phyloP scores from a whole-genome alignment of 1,139 yeast species.

The Entelexis paramagnoliae region DNA sequence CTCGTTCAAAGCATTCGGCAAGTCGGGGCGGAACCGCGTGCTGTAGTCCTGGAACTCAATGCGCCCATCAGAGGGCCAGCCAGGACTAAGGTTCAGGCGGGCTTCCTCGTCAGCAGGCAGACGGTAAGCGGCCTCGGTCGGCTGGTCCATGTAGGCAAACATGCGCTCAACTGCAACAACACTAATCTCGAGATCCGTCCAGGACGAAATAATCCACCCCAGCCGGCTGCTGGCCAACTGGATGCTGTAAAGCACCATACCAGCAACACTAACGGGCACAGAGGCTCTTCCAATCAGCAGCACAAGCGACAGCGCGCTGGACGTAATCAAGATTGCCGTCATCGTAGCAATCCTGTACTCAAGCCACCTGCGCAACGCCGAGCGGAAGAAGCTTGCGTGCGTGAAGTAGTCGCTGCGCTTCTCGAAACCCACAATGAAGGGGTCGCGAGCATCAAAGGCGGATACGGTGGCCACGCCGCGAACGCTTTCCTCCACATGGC shows the following conservation, averaged over 20 bases:
- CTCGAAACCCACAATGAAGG: constrained; percentile 46
- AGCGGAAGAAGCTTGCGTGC: constrained; percentile 45
- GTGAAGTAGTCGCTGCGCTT: constrained; percentile 54
- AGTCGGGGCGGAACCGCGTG: constrained; percentile 50
- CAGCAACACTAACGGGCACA: constrained; percentile 58
- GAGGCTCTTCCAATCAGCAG: constrained; percentile 42
- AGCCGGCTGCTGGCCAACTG: constrained; percentile 16
- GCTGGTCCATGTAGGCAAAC: constrained; percentile 52
- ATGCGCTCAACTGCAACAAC: constrained; percentile 74
- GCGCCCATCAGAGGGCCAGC: constrained; percentile 55
- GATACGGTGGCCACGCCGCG: constrained; percentile 63
- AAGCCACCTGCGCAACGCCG: constrained; percentile 63
- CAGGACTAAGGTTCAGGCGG: constrained; percentile 26
- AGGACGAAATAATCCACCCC: constrained; percentile 18
- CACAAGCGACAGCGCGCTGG: constrained; percentile 43
- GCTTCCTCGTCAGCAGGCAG: constrained; percentile 34
- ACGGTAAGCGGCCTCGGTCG: constrained; percentile 45
- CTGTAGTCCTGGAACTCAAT: constrained; percentile 49
- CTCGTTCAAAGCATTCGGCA: constrained; percentile 43
- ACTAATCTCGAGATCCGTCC: constrained; percentile 21
- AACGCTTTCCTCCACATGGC: constrained; percentile 67
- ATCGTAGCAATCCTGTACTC: constrained; percentile 56
- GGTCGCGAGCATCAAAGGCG: constrained; percentile 40
- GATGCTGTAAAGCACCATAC: constrained; percentile 48
- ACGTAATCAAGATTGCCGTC: constrained; percentile 52